A percentile compares a stretch with the other conserved stretches of the same genome.
Conservation (phyloP, 257 asterid species). For the Lycium ferocissimum region DNA sequence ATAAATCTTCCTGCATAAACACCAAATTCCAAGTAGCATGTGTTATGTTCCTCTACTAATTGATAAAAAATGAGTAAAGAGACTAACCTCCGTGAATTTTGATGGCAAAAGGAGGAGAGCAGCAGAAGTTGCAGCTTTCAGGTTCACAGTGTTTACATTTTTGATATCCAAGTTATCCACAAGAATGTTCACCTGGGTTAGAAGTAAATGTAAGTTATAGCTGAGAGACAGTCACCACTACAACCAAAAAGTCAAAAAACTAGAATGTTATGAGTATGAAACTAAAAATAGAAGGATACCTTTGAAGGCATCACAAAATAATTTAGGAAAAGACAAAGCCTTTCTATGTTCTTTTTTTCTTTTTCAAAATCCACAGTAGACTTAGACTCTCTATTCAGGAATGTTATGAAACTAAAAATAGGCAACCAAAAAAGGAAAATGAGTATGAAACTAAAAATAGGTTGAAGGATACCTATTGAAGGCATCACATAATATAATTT, state of each 20-base stretch:
- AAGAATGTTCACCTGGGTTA: conserved; percentile 65
- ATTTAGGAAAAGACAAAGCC: background rate
- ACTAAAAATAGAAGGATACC: background rate
- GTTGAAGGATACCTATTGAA: no score
- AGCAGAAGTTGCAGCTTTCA: conserved; percentile 78
- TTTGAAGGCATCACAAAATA: background rate
- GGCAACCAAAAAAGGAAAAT: no score
- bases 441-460: no score
- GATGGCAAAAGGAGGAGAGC: conserved; percentile 95
- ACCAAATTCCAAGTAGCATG: conserved; percentile 29
- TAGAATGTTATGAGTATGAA: conserved; percentile 11
- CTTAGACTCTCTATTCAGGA: conserved; percentile 8
- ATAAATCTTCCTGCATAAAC: conserved; percentile 76
- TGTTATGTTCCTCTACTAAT: conserved; percentile 20
- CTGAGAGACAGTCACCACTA: background rate
- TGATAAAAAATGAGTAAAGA: conserved; percentile 32
- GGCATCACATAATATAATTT: no score
- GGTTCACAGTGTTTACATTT: conserved; percentile 65
- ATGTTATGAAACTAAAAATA: no score
- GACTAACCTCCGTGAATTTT: conserved; percentile 71
- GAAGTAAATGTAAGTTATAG: background rate
- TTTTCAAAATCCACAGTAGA: background rate
- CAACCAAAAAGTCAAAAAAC: background rate
- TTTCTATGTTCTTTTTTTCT: background rate
- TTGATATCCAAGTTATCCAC: conserved; percentile 67